Conservation (phyloP, 2,329 filamentous ascomycete species). For the Gnomoniopsis smithogilvyi region DNA sequence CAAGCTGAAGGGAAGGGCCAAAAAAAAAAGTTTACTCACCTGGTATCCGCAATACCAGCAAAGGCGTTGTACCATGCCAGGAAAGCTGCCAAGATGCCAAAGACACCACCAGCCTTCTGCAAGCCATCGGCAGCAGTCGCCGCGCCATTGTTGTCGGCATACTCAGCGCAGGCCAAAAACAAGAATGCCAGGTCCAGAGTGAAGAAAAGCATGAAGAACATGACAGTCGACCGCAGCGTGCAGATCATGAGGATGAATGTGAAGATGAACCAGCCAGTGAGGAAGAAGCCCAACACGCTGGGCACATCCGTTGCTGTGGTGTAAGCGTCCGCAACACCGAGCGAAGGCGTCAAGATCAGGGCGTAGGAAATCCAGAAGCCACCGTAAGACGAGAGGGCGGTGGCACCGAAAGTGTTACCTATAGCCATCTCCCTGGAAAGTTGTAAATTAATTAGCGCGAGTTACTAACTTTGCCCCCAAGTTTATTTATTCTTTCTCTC, state of each 20-base stretch:
- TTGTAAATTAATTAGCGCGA: conserved; percentile 2
- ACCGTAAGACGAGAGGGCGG: conserved; percentile 76
- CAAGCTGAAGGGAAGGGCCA: background rate
- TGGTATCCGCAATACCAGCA: conserved; percentile 73
- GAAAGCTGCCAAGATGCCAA: conserved; percentile 79
- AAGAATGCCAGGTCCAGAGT: conserved; percentile 74
- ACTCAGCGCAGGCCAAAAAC: conserved; percentile 64
- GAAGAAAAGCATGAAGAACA: conserved; percentile 77
- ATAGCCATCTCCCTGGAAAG: conserved; percentile 72
- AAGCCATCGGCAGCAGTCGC: conserved; percentile 42
- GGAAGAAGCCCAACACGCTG: conserved; percentile 69
- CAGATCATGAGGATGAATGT: conserved; percentile 70
- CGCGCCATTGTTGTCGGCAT: conserved; percentile 50
- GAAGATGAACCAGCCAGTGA: conserved; percentile 83
- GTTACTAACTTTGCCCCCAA: too few species aligned
- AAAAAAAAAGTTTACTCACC: conserved; percentile 38
- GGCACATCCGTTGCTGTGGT: conserved; percentile 42
- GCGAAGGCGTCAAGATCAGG: conserved; percentile 64
- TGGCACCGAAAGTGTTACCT: conserved; percentile 85
- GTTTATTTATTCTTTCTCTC: background rate
- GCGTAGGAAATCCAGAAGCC: conserved; percentile 80
- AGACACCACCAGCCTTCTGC: conserved; percentile 70
- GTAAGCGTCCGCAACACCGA: conserved; percentile 43
- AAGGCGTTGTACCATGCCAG: conserved; percentile 85
- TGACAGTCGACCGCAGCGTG: conserved; percentile 73